Percentiles rank a stretch among this genome's conserved stretches.
Evolutionary conservation across 768 basidiomycete species (phyloP).

Genomic region (Pleurotus ostreatus): DNA sequence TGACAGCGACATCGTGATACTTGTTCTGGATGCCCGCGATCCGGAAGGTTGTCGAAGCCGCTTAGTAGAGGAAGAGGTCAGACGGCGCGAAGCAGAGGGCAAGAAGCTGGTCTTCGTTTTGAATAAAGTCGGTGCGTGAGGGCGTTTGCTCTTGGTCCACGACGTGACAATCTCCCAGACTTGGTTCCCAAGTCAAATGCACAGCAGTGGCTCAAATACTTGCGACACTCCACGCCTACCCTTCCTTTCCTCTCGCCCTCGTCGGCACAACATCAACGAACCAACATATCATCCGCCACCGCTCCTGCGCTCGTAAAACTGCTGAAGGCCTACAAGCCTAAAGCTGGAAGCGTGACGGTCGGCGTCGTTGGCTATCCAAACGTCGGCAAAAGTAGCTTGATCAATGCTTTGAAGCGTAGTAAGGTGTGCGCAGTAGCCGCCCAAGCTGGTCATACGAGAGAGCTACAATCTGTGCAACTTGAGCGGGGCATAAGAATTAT

Average conservation of each 20-base stretch:
- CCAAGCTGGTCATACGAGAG: constrained; percentile 91
- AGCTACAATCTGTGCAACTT: constrained; percentile 85
- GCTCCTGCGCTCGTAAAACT: constrained; percentile 76
- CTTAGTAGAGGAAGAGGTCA: constrained; percentile 91
- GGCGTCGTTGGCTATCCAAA: constrained; percentile 97
- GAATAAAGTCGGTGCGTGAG: constrained; percentile 87
- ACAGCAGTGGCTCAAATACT: constrained; percentile 83
- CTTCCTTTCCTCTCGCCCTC: constrained; percentile 85
- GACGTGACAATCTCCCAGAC: constrained; percentile 41
- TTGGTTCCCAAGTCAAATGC: constrained; percentile 87
- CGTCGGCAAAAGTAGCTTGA: constrained; percentile 92
- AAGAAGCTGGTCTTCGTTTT: constrained; percentile 92
- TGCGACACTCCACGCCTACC: constrained; percentile 91
- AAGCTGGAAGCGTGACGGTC: constrained; percentile 71
- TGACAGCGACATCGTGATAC: constrained; percentile 85
- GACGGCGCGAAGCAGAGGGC: constrained; percentile 78
- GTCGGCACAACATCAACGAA: constrained; percentile 72
- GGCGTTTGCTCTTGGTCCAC: background rate
- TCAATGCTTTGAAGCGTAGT: constrained; percentile 86
- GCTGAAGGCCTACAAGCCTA: constrained; percentile 79
- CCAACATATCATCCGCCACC: constrained; percentile 75
- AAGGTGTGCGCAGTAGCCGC: constrained; percentile 93
- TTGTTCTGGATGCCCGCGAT: constrained; percentile 91
- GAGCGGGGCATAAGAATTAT: constrained; percentile 91
- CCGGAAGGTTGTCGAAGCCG: constrained; percentile 91